Percentiles rank a stretch among this genome's conserved stretches.
Evolutionary conservation across 108 stramenopile genomes (phyloP).

Genomic region (Cyclotella cryptica): DNA sequence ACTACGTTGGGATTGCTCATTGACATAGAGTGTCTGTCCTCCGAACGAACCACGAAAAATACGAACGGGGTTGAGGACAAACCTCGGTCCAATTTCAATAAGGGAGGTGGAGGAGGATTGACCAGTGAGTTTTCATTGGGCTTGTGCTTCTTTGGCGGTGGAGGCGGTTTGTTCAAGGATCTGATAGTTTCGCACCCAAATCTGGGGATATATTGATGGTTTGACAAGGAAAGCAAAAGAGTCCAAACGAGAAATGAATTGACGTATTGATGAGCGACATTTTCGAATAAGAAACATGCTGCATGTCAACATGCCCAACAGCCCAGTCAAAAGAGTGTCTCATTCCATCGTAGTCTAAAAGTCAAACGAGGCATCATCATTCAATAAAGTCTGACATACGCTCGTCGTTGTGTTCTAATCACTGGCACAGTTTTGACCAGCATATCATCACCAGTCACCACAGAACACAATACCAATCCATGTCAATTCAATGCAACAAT

Average conservation of each 20-base stretch:
- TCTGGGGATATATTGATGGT: conserved; percentile 53
- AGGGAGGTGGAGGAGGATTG: conserved; percentile 85
- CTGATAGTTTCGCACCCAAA: conserved; percentile 99
- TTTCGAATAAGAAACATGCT: conserved; percentile 1
- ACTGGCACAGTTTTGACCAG: conserved; percentile 49
- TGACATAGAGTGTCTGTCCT: conserved; percentile 96
- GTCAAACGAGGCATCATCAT: conserved; percentile 67
- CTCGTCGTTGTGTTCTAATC: conserved; percentile 91
- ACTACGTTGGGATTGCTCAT: conserved; percentile 92
- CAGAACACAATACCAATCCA: background rate
- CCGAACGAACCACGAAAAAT: conserved; percentile 98
- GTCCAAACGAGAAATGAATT: background rate
- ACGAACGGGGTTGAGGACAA: conserved; percentile 96
- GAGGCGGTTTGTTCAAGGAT: conserved; percentile 90
- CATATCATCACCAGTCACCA: background rate
- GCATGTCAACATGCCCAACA: too few species aligned
- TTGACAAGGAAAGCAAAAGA: conserved; percentile 20
- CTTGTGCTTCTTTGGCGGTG: conserved; percentile 84
- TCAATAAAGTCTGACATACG: conserved; percentile 87
- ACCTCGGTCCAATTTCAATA: conserved; percentile 99
- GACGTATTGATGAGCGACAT: background rate
- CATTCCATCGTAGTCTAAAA: conserved; percentile 93
- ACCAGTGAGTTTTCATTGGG: conserved; percentile 76
- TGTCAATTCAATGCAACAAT: background rate
- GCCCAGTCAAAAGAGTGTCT: too few species aligned